Evolutionary conservation across 768 basidiomycete genomes (phyloP).

Genomic region (Cubamyces lactineus): DNA sequence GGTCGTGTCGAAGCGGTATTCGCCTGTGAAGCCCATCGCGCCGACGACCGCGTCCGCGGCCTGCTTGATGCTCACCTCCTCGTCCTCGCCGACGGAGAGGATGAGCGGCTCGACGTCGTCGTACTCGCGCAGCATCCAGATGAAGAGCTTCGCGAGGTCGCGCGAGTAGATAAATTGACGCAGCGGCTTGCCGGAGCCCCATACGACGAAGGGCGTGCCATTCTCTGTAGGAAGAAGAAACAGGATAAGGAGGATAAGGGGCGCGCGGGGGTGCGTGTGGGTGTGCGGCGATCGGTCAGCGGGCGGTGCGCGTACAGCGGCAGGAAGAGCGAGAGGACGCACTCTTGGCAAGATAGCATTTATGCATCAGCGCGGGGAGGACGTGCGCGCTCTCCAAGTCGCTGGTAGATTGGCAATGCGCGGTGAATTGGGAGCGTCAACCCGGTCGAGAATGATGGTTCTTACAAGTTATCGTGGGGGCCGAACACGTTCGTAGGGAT

Average conservation of each 20-base stretch:
- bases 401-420: constrained; percentile 40
- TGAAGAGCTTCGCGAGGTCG: constrained; percentile 93
- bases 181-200: constrained; percentile 89
- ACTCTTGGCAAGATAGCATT: constrained; percentile 92
- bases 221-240: constrained; percentile 53
- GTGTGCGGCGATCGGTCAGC: constrained; percentile 5
- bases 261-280: neutral
- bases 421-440: neutral
- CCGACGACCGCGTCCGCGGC: constrained; percentile 91
- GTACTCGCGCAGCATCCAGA: constrained; percentile 91
- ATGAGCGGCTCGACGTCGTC: constrained; percentile 93
- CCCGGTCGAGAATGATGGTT: neutral
- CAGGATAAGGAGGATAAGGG: no score
- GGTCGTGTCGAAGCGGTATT: constrained; percentile 80
- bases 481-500: constrained; percentile 99
- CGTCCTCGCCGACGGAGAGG: constrained; percentile 89
- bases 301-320: neutral
- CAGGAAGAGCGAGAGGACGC: constrained; percentile 26
- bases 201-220: constrained; percentile 82
- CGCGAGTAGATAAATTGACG: constrained; percentile 98
- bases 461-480: constrained; percentile 89
- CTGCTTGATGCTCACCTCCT: constrained; percentile 91
- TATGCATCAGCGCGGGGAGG: constrained; percentile 92
- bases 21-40: constrained; percentile 76
- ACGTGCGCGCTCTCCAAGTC: constrained; percentile 92